Conservation (phyloP, 768 basidiomycete genomes). For the Leucosporidium yakuticum region DNA sequence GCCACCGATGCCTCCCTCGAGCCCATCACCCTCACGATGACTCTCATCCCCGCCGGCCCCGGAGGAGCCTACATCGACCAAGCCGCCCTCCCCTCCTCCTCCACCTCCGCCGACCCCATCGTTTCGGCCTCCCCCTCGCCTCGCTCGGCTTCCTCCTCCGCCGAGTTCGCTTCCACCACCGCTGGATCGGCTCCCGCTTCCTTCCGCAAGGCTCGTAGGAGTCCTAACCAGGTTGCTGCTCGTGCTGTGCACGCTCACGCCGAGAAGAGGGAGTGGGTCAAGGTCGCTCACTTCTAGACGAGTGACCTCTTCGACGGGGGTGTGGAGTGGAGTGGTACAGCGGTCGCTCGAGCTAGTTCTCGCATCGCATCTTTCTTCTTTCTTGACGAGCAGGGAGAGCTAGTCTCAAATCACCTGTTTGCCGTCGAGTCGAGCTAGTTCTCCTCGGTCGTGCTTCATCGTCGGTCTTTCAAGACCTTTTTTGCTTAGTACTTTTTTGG, state of each 20-base stretch:
- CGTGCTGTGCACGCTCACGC: no score
- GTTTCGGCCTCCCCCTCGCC: no score
- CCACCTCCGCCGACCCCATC: no score
- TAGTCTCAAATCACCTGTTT: neutral
- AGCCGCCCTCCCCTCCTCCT: no score
- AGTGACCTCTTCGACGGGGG: neutral
- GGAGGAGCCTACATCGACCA: conserved; percentile 21
- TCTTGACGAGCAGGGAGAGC: neutral
- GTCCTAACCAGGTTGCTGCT: neutral
- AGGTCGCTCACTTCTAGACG: neutral
- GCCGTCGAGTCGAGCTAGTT: neutral
- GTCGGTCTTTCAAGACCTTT: neutral
- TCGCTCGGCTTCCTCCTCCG: no score
- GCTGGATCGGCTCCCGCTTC: neutral
- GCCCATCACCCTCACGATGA: conserved; percentile 10
- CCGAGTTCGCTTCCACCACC: no score
- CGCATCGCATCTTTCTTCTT: no score
- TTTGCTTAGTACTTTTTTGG: neutral
- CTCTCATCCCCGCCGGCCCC: conserved; percentile 15
- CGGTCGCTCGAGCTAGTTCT: neutral
- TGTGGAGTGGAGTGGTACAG: neutral
- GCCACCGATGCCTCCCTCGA: no score
- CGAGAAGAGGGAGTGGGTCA: no score
- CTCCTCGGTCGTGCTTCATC: neutral
- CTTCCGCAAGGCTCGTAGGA: neutral